These are phyloP conservation scores for Venturia effusa DNA, from an alignment of 2,329 filamentous ascomycete genomes.

Conservation along the genomic window DNA sequence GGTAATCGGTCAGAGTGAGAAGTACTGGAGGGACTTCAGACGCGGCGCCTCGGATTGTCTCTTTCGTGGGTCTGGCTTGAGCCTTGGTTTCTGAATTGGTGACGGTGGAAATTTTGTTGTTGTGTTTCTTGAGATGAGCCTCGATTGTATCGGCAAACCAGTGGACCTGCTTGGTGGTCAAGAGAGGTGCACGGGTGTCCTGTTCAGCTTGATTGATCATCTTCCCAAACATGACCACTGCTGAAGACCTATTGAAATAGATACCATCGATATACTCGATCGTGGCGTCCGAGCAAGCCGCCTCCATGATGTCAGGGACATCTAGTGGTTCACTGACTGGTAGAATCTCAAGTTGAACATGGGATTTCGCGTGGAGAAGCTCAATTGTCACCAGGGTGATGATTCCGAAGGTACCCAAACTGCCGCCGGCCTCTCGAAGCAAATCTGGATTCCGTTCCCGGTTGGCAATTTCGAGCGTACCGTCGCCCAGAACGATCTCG, in stretches of 20 bases:
- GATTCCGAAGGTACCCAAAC: conserved; percentile 53
- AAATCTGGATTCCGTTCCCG: conserved; percentile 46
- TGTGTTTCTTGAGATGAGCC: conserved; percentile 14
- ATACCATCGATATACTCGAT: conserved; percentile 20
- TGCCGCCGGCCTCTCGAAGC: conserved; percentile 54
- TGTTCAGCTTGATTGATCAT: neutral
- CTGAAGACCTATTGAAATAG: conserved; percentile 32
- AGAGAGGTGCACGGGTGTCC: neutral
- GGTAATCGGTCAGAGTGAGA: conserved; percentile 53
- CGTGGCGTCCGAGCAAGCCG: conserved; percentile 19
- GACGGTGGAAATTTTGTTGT: neutral
- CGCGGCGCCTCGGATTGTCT: neutral
- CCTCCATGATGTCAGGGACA: conserved; percentile 3
- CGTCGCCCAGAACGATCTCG: conserved; percentile 54
- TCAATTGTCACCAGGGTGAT: conserved; percentile 1
- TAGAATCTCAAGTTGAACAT: conserved; percentile 36
- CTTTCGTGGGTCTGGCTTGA: neutral
- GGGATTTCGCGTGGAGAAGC: neutral
- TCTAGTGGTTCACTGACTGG: neutral
- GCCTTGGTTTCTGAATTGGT: neutral
- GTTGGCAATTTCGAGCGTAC: conserved; percentile 37
- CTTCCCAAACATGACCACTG: conserved; percentile 22
- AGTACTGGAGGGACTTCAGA: conserved; percentile 34
- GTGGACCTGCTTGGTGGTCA: conserved; percentile 20
- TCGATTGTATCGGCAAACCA: conserved; percentile 41